Evolutionary conservation across 2,329 filamentous ascomycete species (phyloP).

Genomic region (Didymella lethalis): DNA sequence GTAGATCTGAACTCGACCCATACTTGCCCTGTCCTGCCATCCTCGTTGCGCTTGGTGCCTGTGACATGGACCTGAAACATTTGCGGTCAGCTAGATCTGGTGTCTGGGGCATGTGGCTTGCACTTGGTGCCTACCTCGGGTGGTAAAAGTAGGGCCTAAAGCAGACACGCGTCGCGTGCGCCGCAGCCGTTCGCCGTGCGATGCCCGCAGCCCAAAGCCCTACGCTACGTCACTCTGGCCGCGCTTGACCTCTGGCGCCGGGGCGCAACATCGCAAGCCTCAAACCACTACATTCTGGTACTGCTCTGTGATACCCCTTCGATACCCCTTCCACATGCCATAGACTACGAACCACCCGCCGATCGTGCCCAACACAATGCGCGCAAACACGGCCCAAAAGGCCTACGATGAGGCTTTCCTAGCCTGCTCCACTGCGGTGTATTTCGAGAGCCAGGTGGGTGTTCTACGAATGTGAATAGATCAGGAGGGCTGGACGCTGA

Average conservation of each 20-base stretch:
- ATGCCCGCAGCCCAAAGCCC: conserved; percentile 16
- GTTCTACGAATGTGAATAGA: conserved; percentile 13
- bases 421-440: conserved; percentile 92
- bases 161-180: conserved; percentile 14
- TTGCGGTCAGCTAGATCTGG: conserved; percentile 1
- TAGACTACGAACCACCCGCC: conserved; percentile 15
- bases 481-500: conserved; percentile 10
- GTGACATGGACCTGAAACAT: neutral
- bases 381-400: conserved; percentile 82
- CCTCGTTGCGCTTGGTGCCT: conserved; percentile 7
- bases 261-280: conserved; percentile 26
- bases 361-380: conserved; percentile 49
- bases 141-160: neutral
- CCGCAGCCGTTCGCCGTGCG: neutral
- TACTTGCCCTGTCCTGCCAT: conserved; percentile 30
- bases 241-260: neutral
- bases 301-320: conserved; percentile 20
- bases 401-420: conserved; percentile 97
- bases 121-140: neutral
- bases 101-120: conserved; percentile 13
- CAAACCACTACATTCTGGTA: conserved; percentile 25
- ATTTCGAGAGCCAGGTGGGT: conserved; percentile 88
- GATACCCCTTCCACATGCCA: conserved; percentile 54
- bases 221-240: conserved; percentile 40
- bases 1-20: conserved; percentile 30